Evolutionary conservation across 2,329 filamentous ascomycete species (phyloP), one percentile per base, ranked within the genome.

Genomic region (Pyricularia pennisetigena): DNA sequence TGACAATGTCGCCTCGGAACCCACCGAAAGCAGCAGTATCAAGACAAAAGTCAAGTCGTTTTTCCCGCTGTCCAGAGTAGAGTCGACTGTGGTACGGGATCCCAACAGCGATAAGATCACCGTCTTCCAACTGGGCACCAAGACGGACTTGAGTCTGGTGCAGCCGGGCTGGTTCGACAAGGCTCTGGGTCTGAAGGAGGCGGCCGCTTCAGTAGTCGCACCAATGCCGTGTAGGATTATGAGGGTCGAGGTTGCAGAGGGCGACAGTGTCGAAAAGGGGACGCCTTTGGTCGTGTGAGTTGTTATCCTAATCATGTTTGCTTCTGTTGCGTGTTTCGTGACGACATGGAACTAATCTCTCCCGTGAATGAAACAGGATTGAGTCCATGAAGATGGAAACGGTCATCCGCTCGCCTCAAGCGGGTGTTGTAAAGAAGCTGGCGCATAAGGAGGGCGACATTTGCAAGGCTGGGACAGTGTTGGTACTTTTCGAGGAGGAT

Each of bases 161-260:
- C 79, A 80, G 23, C 93, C 94, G 0, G 82, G 83, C 63, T 99
- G 94, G 93, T 90, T 91, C 69, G 91, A 93, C 73, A 94, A 96
- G 79, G 93, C 93, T 0, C 82, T 97, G 8, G 94, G 94, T 0
- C 81, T 91, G 70, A 94, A 92, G 76, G 92, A 97, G 74, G 85
- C 86, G 0, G 84, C 88, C 7, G 94, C 94, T 69, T 95, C 90
- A 67, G 93, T 98, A 1, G 84, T 92, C 28, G 93, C 95, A 26
- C 95, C 95, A 0, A 99, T 99, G 95, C 95, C 95, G 1, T 98
- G 95, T 80, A 98, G 98, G 81, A 90, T 99, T 29, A 80, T 99
- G 70, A 88, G 92, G 72, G 95, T 97, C 65, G 92, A 97, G 78
- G 93, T 97, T 0, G 80, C 84, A 30, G 93, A 93, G 73, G 95